Conservation (phyloP, 2,329 filamentous ascomycete genomes). For the Rachicladosporium sp. region DNA sequence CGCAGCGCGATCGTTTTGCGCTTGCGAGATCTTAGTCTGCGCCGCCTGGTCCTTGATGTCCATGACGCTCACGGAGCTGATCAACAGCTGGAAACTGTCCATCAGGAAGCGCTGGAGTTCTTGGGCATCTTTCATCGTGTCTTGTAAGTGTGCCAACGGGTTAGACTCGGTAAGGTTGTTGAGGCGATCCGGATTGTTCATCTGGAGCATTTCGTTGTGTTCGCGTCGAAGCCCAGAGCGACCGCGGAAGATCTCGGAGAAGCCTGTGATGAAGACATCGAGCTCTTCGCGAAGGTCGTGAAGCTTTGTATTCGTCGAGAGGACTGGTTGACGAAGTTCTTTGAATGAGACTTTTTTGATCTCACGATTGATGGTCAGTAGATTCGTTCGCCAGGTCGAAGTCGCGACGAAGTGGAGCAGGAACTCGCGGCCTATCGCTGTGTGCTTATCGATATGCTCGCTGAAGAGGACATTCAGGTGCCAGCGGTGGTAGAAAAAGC, state of each 20-base stretch:
- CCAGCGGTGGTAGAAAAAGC: constrained; percentile 1
- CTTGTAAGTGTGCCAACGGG: background rate
- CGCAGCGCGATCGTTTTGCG: constrained; percentile 8
- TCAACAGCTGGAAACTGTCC: constrained; percentile 14
- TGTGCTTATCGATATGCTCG: background rate
- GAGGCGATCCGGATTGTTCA: background rate
- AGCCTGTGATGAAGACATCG: background rate
- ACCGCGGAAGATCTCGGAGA: background rate
- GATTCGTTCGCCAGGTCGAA: background rate
- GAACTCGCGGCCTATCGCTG: background rate
- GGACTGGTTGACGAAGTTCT: background rate
- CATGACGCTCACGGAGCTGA: constrained; percentile 12
- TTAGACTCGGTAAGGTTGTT: background rate
- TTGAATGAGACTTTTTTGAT: background rate
- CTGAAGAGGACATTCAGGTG: background rate
- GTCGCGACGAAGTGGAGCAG: background rate
- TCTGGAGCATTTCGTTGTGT: constrained; percentile 1
- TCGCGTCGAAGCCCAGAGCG: background rate
- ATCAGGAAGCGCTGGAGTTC: constrained; percentile 11
- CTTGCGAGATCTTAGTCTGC: constrained; percentile 7
- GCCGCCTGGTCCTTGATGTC: constrained; percentile 4
- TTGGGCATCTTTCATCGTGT: constrained; percentile 5
- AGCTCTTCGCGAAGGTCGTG: background rate
- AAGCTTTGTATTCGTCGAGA: constrained; percentile 1
- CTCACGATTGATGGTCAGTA: background rate